A percentile compares a stretch with the other conserved stretches of the same genome.
Evolutionary conservation across 768 basidiomycete species (phyloP).

Genomic region (Pholiota microspora): DNA sequence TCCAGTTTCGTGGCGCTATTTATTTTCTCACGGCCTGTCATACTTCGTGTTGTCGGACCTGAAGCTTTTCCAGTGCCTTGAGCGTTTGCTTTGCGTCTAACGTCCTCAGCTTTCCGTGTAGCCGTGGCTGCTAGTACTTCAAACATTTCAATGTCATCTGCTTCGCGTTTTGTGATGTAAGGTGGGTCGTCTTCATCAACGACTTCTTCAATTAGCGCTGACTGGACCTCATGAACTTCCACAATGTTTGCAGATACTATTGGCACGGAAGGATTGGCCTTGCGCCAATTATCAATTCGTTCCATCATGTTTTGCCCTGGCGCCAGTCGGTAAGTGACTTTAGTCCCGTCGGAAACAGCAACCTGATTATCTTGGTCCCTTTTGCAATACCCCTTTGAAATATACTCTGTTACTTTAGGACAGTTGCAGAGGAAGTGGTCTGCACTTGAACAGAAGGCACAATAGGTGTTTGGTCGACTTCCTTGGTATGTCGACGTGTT

Average conservation of each 20-base stretch:
- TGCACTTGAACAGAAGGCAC: constrained; percentile 7
- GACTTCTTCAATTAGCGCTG: neutral
- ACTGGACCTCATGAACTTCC: neutral
- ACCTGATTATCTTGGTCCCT: constrained; percentile 4
- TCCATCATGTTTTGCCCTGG: constrained; percentile 13
- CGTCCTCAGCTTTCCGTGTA: constrained; percentile 9
- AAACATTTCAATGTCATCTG: neutral
- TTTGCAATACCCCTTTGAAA: constrained; percentile 6
- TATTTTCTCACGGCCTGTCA: no score
- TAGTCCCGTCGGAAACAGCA: constrained; percentile 4
- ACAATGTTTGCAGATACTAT: constrained; percentile 5
- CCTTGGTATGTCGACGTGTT: neutral
- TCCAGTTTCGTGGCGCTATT: no score
- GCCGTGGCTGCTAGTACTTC: constrained; percentile 2
- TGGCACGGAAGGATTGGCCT: neutral
- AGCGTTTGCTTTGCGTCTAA: neutral
- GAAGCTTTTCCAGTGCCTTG: neutral
- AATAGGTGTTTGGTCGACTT: neutral
- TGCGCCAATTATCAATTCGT: constrained; percentile 13
- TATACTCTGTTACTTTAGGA: constrained; percentile 1
- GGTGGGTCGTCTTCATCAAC: neutral
- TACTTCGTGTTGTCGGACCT: constrained; percentile 1
- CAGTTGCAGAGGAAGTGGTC: constrained; percentile 6
- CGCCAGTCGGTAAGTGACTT: neutral
- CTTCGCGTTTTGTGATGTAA: neutral